Base-by-base conservation (phyloP, 2,329 filamentous ascomycete genomes). In the Diplocarpon rosae region DNA sequence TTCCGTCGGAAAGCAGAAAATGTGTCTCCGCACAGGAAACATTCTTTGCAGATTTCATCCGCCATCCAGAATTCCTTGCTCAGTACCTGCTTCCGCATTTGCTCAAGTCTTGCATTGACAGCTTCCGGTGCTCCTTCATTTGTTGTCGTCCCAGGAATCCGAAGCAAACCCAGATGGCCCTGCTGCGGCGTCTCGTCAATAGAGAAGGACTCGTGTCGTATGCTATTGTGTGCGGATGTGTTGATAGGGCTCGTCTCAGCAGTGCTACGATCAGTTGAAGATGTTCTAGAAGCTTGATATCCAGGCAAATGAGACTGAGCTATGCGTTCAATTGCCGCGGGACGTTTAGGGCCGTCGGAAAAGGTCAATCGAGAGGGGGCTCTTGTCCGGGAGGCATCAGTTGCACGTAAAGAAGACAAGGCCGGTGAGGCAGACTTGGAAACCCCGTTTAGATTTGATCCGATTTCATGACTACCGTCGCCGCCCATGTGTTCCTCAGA, bases 21-120 rank as follows among this genome's bases (percentile, higher is more conserved):
- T 1, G 85, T 76, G 47, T 86, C 83, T 36, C 86, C 86, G 58
- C 92, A 98, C 36, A 86, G 77, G 61, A 95, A 98, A 59, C 92
- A 98, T 57, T 95, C 90, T 61, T 94, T 96, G 48, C 90, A 93
- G 51, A 93, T 95, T 59, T 96, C 92, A 61, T 98, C 92, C 48
- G 88, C 85, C 92, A 98, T 98, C 92, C 90, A 96, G 56, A 95
- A 96, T 55, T 96, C 89, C 59, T 89, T 92, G 62, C 85, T 94
- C 37, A 96, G 68, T 7, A 98, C 81, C 59, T 90, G 88, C 57
- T 86, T 85, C 50, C 83, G 79, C 70, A 95, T 83, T 54, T 84
- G 81, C 39, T 78, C 77, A 6, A 83, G 66, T 43, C 75, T 72
- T 8, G 75, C 72, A 55, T 69, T 80, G 46, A 80, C 76, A 39